Evolutionary conservation across 805 yeast species (phyloP), one percentile per base, ranked within the genome.

Genomic region (Peterozyma xylosa): DNA sequence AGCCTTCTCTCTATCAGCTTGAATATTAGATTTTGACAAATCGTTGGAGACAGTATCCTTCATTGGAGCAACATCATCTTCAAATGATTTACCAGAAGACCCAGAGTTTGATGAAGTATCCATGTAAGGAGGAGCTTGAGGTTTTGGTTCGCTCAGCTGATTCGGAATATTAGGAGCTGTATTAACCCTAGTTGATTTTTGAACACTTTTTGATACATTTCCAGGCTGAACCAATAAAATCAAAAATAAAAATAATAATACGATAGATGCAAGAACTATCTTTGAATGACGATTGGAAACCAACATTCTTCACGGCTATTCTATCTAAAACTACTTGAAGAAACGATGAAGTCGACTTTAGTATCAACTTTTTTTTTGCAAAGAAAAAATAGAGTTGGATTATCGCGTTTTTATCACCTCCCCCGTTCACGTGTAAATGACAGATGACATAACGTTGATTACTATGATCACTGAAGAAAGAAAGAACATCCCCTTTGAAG

Each of bases 201-300:
- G 67, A 13, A 67, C 45, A 4, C 67, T 55, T 37, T 54, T 49
- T 10, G 61, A 55, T 39, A 69, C 58, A 30, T 67, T 56, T 41
- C 59, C 52, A 38, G 72, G 68, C 1, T 80, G 67, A 3, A 74
- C 58, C 42, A 71, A 68, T 42, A 80, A 63, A 51, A 79, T 68
- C 34, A 73, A 61, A 17, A 78, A 64, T 42, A 81, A 58, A 52
- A 71, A 67, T 41, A 80, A 59, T 30, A 78, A 59, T 18, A 74
- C 74, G 37, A 78, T 51, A 2, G 80, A 73, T 11, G 75, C 75
- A 11, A 77, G 57, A 13, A 75, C 50, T 48, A 75, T 69, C 47
- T 85, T 77, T 52, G 73, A 63, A 58, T 75, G 76, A 55, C 78
- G 67, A 46, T 68, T 62, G 51, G 70, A 57, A 52, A 57, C 27